These are phyloP conservation scores for Nemania sp. DNA, from an alignment of 2,329 filamentous ascomycete species.

Conservation along the genomic window DNA sequence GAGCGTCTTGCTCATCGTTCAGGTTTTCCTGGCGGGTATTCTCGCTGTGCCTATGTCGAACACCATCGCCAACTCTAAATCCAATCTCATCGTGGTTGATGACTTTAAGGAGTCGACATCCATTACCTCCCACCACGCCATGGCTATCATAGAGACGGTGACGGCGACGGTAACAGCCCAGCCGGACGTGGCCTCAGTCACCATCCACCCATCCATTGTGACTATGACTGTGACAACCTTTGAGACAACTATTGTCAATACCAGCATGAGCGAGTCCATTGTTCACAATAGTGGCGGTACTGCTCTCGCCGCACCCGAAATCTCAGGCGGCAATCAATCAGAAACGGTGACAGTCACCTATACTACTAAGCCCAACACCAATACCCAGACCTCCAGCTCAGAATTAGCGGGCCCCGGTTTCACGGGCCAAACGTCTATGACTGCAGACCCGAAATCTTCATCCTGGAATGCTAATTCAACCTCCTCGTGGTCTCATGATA, in stretches of 20 bases:
- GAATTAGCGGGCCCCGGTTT: not conserved
- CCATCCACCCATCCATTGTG: not conserved
- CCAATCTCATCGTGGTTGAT: not conserved
- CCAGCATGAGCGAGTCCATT: not conserved
- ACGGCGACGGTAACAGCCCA: not conserved
- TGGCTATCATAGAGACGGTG: not conserved
- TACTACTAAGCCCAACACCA: not conserved
- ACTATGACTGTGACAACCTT: slow-evolving; percentile 22
- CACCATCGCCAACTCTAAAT: not conserved
- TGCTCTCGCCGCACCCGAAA: too few species aligned
- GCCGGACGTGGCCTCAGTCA: not conserved
- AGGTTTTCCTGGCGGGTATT: slow-evolving; percentile 3
- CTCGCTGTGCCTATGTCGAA: slow-evolving; percentile 18
- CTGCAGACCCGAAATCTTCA: not conserved
- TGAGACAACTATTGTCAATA: slow-evolving; percentile 25
- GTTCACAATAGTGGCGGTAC: not conserved
- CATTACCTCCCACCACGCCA: not conserved
- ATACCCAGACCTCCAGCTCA: not conserved
- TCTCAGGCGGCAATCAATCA: not conserved
- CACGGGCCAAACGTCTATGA: not conserved
- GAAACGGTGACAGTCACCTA: not conserved
- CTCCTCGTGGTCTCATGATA: not conserved
- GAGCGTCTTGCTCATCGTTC: slow-evolving; percentile 16
- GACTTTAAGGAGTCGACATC: not conserved
- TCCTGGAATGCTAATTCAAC: slow-evolving; percentile 11